Conservation (phyloP, 768 basidiomycete genomes). For the Gautieria morchelliformis region DNA sequence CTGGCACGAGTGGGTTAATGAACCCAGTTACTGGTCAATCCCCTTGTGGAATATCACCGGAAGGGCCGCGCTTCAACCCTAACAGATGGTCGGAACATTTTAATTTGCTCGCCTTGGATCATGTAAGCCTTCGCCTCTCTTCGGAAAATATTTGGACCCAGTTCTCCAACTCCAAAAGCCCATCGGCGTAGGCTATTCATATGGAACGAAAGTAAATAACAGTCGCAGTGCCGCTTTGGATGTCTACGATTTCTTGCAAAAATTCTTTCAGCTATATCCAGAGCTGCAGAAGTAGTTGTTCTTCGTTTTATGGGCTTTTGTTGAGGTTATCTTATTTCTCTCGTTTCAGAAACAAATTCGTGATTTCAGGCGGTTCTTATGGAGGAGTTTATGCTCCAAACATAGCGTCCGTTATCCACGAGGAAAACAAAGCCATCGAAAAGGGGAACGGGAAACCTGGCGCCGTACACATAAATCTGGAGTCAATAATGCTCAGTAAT, state of each 20-base stretch:
- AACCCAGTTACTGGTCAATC: constrained; percentile 21
- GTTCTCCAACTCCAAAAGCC: constrained; percentile 14
- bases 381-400: constrained; percentile 27
- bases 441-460: constrained; percentile 13
- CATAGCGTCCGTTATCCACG: constrained; percentile 27
- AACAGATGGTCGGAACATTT: constrained; percentile 10
- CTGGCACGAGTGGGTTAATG: constrained; percentile 23
- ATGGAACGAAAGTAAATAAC: constrained; percentile 24
- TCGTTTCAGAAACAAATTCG: constrained; percentile 12
- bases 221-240: constrained; percentile 23
- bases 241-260: constrained; percentile 28
- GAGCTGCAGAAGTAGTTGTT: constrained; percentile 3
- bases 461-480: constrained; percentile 22
- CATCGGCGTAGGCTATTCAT: constrained; percentile 26
- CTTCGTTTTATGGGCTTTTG: background rate
- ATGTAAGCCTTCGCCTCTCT: background rate
- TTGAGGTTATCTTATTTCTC: too few relatives aligned
- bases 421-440: constrained; percentile 21
- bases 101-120: constrained; percentile 10
- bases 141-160: background rate
- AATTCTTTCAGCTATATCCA: constrained; percentile 22
- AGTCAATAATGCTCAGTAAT: constrained; percentile 25
- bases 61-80: constrained; percentile 18
- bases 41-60: constrained; percentile 16
- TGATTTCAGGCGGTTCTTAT: constrained; percentile 25